A percentile compares a stretch with the other conserved stretches of the same genome.
phyloP scores from a whole-genome alignment of 2,329 filamentous ascomycete genomes.

The Lasiodiplodia gonubiensis region DNA sequence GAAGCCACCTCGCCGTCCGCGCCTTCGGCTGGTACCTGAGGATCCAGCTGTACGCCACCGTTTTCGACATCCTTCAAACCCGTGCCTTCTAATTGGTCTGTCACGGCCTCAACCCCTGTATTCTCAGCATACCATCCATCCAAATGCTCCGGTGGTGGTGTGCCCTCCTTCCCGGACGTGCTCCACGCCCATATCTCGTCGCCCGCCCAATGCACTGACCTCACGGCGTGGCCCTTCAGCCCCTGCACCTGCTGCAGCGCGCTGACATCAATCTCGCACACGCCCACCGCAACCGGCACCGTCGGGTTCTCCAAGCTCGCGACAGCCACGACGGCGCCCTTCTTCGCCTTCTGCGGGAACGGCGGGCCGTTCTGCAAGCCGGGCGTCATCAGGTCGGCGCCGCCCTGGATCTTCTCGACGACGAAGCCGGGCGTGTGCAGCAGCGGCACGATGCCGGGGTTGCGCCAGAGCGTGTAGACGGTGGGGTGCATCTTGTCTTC shows the following conservation, averaged over 20 bases:
- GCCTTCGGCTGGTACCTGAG: conserved; percentile 40
- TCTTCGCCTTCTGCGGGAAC: conserved; percentile 64
- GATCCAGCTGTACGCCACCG: conserved; percentile 52
- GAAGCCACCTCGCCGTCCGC: conserved; percentile 44
- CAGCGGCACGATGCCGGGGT: conserved; percentile 65
- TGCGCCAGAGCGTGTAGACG: conserved; percentile 71
- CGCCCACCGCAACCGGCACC: conserved; percentile 67
- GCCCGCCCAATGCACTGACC: conserved; percentile 70
- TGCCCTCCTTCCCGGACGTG: conserved; percentile 58
- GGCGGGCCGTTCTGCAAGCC: conserved; percentile 69
- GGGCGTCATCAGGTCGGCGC: conserved; percentile 73
- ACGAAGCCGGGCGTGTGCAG: conserved; percentile 68
- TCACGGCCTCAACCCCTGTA: conserved; percentile 44
- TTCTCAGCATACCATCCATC: conserved; percentile 54
- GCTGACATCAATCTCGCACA: conserved; percentile 68
- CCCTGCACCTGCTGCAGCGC: conserved; percentile 62
- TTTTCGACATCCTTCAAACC: conserved; percentile 52
- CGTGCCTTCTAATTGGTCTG: conserved; percentile 49
- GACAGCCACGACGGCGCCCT: conserved; percentile 67
- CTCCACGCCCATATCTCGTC: conserved; percentile 74
- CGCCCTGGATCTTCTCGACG: conserved; percentile 66
- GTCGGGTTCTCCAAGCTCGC: conserved; percentile 64
- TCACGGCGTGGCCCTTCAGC: conserved; percentile 67
- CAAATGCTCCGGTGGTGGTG: conserved; percentile 58
- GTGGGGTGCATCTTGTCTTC: conserved; percentile 61